Evolutionary conservation across 768 basidiomycete genomes (phyloP).

Genomic region (Boletus insuetus): DNA sequence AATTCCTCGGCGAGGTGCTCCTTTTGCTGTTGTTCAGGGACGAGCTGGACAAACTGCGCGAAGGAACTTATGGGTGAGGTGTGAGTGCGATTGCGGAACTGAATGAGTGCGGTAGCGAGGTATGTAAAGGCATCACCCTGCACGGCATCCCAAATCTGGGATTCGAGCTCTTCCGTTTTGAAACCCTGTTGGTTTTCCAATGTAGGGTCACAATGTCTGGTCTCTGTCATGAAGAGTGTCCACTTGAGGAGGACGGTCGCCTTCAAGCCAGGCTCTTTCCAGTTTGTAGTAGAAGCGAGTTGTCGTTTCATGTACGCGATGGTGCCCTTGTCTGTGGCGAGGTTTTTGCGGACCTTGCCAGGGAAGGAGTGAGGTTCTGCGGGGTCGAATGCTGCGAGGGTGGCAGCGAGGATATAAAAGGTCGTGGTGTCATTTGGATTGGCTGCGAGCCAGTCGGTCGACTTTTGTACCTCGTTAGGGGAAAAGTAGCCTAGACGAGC

Average conservation of each 20-base stretch:
- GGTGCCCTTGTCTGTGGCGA: constrained; percentile 46
- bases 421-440: constrained; percentile 68
- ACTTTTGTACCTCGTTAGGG: constrained; percentile 54
- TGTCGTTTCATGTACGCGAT: constrained; percentile 60
- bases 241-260: constrained; percentile 79
- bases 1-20: constrained; percentile 43
- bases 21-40: constrained; percentile 33
- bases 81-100: constrained; percentile 43
- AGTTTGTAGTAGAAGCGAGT: constrained; percentile 49
- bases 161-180: constrained; percentile 77
- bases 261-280: constrained; percentile 71
- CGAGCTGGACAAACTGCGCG: constrained; percentile 39
- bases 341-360: constrained; percentile 43
- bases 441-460: constrained; percentile 69
- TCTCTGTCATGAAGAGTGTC: constrained; percentile 81
- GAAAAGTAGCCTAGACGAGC: constrained; percentile 61
- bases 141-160: constrained; percentile 78
- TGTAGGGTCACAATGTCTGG: constrained; percentile 62
- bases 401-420: constrained; percentile 63
- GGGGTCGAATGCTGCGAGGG: constrained; percentile 66
- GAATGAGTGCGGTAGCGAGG: constrained; percentile 57
- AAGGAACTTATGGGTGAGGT: constrained; percentile 34
- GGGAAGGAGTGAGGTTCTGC: constrained; percentile 50
- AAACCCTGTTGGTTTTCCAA: constrained; percentile 65
- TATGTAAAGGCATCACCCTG: constrained; percentile 80